phyloP scores from a whole-genome alignment of 805 yeast species.

The Nakazawaea wickerhamii region DNA sequence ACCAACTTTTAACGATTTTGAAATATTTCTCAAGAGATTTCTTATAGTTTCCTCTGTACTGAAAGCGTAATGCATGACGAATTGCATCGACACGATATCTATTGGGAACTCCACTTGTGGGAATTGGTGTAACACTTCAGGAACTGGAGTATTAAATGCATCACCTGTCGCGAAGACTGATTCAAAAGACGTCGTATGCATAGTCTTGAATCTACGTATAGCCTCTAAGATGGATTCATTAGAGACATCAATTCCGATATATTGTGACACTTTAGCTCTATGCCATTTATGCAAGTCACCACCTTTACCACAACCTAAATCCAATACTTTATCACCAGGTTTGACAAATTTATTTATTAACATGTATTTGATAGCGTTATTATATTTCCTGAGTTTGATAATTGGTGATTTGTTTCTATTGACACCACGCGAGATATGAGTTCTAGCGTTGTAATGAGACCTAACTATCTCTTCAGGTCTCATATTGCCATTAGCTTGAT shows the following conservation, averaged over 20 bases:
- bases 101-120: constrained; percentile 74
- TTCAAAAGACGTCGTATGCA: constrained; percentile 55
- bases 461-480: constrained; percentile 63
- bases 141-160: constrained; percentile 69
- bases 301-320: constrained; percentile 96
- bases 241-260: constrained; percentile 88
- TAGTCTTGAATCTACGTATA: constrained; percentile 58
- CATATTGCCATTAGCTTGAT: constrained; percentile 21
- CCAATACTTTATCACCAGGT: constrained; percentile 58
- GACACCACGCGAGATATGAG: constrained; percentile 57
- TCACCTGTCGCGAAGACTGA: constrained; percentile 90
- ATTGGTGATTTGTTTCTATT: constrained; percentile 76
- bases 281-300: constrained; percentile 94
- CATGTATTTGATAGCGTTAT: constrained; percentile 86
- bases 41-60: constrained; percentile 78
- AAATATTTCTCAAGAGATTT: constrained; percentile 65
- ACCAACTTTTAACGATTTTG: constrained; percentile 70
- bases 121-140: constrained; percentile 61
- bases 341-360: constrained; percentile 65
- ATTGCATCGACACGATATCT: constrained; percentile 85
- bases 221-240: constrained; percentile 87
- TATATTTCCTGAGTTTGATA: constrained; percentile 79
- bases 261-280: constrained; percentile 63
- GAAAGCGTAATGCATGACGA: constrained; percentile 93
- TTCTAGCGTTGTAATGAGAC: constrained; percentile 80